Evolutionary conservation across 2,329 filamentous ascomycete genomes (phyloP), one percentile per base, ranked within the genome.

Genomic region (Aspergillus pseudonomiae): DNA sequence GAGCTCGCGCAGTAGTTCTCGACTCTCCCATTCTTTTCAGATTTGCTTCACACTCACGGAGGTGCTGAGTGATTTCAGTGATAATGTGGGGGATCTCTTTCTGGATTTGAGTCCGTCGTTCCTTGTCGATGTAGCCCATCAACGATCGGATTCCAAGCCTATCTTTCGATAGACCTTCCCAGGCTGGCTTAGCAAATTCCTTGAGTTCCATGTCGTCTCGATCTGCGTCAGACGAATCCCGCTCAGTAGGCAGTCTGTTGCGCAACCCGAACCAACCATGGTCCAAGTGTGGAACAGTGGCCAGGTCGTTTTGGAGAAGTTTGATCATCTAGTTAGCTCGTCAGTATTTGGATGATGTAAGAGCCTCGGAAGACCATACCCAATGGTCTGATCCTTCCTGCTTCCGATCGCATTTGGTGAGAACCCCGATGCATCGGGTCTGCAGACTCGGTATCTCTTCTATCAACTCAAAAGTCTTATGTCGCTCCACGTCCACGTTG

Each of bases 191-290:
- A 2, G 46, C 14, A 10, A 50, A 50, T 19, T 50, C 46, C 2
- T n/a, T 19, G 6, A 30, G 26, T 14, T 50, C 46, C 16, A 26
- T 16, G 1, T 50, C 26, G 4, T 50, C 46, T 9, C 46, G 46
- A 3, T 50, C 46, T 28, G 4, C 46, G 4, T 50, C 46, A 10
- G 46, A 28, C 19, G 56, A 24, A 39, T 57, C 3, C 4, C 48
- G 11, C 24, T 62, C 61, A 1, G 32, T 55, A 10, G 64, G 64
- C n/a, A 54, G 61, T 30, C 65, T 60, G 57, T 67, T 67, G 16
- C 65, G 64, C 26, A 67, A n/a, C 14, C 64, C 64, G 41, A 67
- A 67, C 65, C 65, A 67, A 12, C 65, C 65, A 39, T 68, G 63
- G 9, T 67, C 59, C 4, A 67, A 59, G 24, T 64, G 43, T 16